Evolutionary conservation across 345 rosid species (phyloP).

Genomic region (Citrus cavaleriei): DNA sequence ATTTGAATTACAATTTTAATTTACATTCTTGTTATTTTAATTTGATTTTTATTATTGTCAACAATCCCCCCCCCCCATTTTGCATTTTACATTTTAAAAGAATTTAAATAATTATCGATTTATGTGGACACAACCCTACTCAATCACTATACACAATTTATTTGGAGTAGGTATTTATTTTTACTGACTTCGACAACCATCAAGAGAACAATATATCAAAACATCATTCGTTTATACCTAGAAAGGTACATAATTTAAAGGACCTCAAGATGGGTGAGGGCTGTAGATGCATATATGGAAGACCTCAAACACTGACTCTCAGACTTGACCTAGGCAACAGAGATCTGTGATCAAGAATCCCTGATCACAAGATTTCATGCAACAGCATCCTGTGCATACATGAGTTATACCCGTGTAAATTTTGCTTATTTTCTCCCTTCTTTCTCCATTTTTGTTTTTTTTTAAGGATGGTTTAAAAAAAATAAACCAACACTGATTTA

Average conservation of each 20-base stretch:
- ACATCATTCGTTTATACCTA: background rate
- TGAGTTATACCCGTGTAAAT: background rate
- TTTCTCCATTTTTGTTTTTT: too few relatives aligned
- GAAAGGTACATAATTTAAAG: background rate
- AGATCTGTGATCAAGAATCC: background rate
- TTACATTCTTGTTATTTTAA: too few relatives aligned
- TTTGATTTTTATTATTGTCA: too few relatives aligned
- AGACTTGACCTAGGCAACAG: background rate
- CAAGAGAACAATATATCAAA: background rate
- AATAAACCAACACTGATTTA: too few relatives aligned
- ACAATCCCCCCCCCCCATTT: too few relatives aligned
- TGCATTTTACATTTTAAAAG: too few relatives aligned
- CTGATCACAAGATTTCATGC: background rate
- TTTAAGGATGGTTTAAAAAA: background rate
- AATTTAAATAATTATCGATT: too few relatives aligned
- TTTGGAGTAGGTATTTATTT: too few relatives aligned
- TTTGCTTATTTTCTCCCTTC: background rate
- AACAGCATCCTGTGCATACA: background rate
- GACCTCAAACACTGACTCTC: background rate
- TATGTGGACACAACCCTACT: too few relatives aligned
- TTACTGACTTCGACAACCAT: too few relatives aligned
- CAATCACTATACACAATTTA: too few relatives aligned
- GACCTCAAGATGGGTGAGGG: background rate
- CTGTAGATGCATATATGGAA: background rate
- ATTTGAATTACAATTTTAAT: too few relatives aligned